Percentiles rank a stretch among this genome's conserved stretches.
These are phyloP conservation scores for Cercospora sp. DNA, from an alignment of 2,329 filamentous ascomycete species.

Conservation along the genomic window DNA sequence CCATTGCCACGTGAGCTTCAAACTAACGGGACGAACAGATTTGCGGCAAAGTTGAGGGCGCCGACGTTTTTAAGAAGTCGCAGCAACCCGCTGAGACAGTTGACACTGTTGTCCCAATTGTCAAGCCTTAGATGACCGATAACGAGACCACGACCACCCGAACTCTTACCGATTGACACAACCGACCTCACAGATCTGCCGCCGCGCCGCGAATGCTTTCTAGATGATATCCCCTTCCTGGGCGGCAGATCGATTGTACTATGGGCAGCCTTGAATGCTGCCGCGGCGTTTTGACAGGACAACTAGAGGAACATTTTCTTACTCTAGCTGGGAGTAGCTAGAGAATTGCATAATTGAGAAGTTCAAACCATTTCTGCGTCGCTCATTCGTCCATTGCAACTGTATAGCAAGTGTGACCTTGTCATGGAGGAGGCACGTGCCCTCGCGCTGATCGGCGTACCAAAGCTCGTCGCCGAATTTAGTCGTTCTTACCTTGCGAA, in stretches of 20 bases:
- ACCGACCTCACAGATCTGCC: conserved; percentile 4
- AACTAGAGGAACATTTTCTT: not conserved
- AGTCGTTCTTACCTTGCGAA: not conserved
- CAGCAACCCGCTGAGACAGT: conserved; percentile 35
- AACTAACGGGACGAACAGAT: conserved; percentile 33
- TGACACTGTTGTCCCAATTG: conserved; percentile 39
- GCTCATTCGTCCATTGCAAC: not conserved
- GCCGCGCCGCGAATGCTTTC: conserved; percentile 16
- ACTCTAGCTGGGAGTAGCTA: conserved; percentile 14
- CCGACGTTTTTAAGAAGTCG: conserved; percentile 46
- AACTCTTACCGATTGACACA: not conserved
- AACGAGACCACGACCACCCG: conserved; percentile 7
- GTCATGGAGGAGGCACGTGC: conserved; percentile 7
- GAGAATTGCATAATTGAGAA: conserved; percentile 15
- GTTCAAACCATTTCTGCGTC: not conserved
- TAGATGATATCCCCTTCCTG: conserved; percentile 22
- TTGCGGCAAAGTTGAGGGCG: conserved; percentile 53
- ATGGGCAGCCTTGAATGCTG: conserved; percentile 8
- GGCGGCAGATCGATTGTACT: conserved; percentile 11
- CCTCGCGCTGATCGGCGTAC: conserved; percentile 2
- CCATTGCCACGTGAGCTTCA: conserved; percentile 4
- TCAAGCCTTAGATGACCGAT: conserved; percentile 36
- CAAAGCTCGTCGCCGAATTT: not conserved
- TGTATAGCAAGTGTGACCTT: not conserved
- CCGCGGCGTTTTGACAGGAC: not conserved